A percentile compares a stretch with the other conserved stretches of the same genome.
Conservation (phyloP, 169 alveolate species). For the Besnoitia besnoiti region DNA sequence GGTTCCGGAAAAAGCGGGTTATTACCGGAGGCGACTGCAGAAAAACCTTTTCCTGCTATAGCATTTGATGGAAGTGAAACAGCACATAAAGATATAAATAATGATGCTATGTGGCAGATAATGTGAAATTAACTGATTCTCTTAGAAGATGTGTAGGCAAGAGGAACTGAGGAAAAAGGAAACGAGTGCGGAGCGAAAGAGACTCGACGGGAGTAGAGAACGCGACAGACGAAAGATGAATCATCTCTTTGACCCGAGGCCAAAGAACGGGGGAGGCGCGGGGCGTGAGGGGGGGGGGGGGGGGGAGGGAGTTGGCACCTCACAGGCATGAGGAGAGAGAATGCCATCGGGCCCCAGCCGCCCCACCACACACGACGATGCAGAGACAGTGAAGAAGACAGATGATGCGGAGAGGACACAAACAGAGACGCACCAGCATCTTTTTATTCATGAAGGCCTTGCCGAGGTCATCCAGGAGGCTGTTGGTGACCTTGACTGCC, state of each 20-base stretch:
- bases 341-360: neutral
- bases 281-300: neutral
- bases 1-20: neutral
- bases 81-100: no score
- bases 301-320: neutral
- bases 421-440: neutral
- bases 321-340: neutral
- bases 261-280: neutral
- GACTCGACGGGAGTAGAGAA: no score
- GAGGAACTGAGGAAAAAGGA: no score
- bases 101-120: no score
- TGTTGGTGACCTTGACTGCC: slow-evolving; percentile 16
- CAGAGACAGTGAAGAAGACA: neutral
- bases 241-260: no score
- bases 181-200: no score
- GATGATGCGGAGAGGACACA: neutral
- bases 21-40: neutral
- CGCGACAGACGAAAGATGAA: no score
- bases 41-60: neutral
- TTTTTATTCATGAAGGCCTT: neutral
- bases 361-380: neutral
- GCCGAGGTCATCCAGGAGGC: neutral
- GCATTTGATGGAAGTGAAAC: no score
- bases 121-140: no score
- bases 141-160: no score